phyloP scores from a whole-genome alignment of 108 stramenopile species.

The Asterionellopsis glacialis region DNA sequence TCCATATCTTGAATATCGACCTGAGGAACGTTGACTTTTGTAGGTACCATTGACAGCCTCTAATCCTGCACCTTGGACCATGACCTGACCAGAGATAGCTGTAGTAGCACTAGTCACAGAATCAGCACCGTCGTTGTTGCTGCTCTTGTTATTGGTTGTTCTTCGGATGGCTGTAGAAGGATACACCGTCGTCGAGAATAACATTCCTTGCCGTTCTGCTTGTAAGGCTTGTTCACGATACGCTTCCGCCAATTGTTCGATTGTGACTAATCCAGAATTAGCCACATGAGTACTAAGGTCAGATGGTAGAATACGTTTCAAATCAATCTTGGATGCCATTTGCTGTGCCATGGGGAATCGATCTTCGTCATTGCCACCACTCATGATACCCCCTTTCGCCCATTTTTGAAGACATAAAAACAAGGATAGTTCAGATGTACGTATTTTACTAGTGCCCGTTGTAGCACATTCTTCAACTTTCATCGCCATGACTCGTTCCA shows the following conservation, averaged over 20 bases:
- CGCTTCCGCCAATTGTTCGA: neutral
- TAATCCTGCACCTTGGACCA: slow-evolving; percentile 2
- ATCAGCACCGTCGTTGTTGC: too few relatives aligned
- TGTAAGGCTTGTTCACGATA: neutral
- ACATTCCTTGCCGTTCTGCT: neutral
- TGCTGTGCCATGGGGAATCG: neutral
- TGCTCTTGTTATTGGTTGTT: too few relatives aligned
- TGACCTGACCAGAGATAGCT: neutral
- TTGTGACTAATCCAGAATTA: neutral
- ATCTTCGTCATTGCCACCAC: neutral
- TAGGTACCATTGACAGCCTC: slow-evolving; percentile 2
- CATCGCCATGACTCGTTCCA: slow-evolving; percentile 1
- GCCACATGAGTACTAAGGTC: neutral
- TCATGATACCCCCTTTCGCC: neutral
- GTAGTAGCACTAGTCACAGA: too few relatives aligned
- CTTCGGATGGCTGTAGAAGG: neutral
- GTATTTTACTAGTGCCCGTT: neutral
- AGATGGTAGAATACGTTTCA: neutral
- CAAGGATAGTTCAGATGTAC: neutral
- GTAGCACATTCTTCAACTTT: neutral
- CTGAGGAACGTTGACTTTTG: neutral
- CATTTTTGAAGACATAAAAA: neutral
- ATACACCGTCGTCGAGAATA: neutral
- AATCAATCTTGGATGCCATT: neutral
- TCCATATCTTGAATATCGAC: neutral